Base-by-base conservation (phyloP, 2,329 filamentous ascomycete genomes). In the Xylariomycetidae sp. region DNA sequence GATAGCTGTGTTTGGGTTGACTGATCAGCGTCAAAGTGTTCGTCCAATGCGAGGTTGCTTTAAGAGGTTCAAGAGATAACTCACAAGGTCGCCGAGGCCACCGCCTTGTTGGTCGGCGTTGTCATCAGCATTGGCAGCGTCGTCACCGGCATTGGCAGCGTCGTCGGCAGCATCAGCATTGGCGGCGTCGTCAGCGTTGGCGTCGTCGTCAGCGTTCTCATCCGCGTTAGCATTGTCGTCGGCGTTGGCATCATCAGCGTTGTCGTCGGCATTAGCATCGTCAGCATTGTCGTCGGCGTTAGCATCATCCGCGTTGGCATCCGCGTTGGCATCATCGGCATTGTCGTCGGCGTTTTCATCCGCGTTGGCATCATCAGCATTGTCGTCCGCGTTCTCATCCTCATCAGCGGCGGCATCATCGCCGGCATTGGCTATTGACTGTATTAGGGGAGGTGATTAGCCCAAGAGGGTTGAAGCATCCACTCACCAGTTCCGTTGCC, bases 61-160 rank as follows among this genome's bases (percentile, higher is more conserved):
- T n/a, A n/a, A n/a, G n/a, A n/a, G n/a, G n/a, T n/a, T n/a, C n/a
- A n/a, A n/a, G n/a, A n/a, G n/a, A 20, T 31, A 37, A 19, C 33
- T 37, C 16, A 42, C 35, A 17, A 84, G 37, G 7, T 16, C 9
- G 11, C 37, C 33, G 30, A 45, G 11, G 3, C 42, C 18, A n/a
- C 30, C 22, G 13, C 30, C 28, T 18, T 32, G 16, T 20, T 30
- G 25, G 17, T 33, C 30, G n/a, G 29, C 34, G 19, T 25, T 20
- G 13, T 20, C 36, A 8, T 23, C 37, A 25, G 22, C 31, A 9
- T 32, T 31, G 15, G 19, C 27, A 1, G 18, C 30, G 8, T 36
- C 25, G 14, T 25, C 27, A 2, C 17, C 28, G 7, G 25, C 27
- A 5, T 30, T 25, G n/a, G 13, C 31, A 3, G 38, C 29, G 11